Evolutionary conservation across 495 filamentous ascomycete genomes (phyloP).

Genomic region (Penicillium manginii): DNA sequence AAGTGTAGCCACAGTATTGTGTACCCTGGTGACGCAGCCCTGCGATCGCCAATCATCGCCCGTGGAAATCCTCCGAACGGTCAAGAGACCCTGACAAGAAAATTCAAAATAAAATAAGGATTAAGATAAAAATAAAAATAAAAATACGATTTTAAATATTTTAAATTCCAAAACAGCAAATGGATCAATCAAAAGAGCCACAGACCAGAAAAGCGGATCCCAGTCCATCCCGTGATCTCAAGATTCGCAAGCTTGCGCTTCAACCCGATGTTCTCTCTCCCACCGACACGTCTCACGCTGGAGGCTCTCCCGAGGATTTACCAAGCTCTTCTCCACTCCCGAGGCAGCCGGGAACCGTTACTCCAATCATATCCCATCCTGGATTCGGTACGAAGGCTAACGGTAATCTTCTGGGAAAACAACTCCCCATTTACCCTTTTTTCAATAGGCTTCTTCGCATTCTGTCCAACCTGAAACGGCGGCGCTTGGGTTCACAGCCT

Average conservation of each 20-base stretch:
- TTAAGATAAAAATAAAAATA: background rate
- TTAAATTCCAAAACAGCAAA: background rate
- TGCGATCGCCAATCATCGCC: conserved; percentile 16
- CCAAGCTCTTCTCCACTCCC: background rate
- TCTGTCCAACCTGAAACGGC: background rate
- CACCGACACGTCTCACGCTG: conserved; percentile 15
- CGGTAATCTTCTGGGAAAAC: background rate
- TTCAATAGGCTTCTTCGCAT: background rate
- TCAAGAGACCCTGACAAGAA: conserved; percentile 21
- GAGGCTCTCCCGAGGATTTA: conserved; percentile 5
- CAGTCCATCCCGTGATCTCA: background rate
- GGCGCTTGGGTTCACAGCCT: conserved; percentile 2
- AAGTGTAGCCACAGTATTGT: background rate
- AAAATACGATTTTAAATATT: background rate
- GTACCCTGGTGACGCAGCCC: conserved; percentile 13
- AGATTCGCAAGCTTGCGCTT: conserved; percentile 26
- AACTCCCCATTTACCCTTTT: background rate
- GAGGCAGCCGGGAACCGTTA: background rate
- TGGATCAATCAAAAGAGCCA: background rate
- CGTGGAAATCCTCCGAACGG: conserved; percentile 17
- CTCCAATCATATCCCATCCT: background rate
- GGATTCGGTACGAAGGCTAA: background rate
- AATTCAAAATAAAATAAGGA: background rate
- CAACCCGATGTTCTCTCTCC: conserved; percentile 14
- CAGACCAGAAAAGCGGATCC: background rate